These are phyloP conservation scores for Avena sativa DNA, from an alignment of 176 grass and related monocot species.

Conservation along the genomic window DNA sequence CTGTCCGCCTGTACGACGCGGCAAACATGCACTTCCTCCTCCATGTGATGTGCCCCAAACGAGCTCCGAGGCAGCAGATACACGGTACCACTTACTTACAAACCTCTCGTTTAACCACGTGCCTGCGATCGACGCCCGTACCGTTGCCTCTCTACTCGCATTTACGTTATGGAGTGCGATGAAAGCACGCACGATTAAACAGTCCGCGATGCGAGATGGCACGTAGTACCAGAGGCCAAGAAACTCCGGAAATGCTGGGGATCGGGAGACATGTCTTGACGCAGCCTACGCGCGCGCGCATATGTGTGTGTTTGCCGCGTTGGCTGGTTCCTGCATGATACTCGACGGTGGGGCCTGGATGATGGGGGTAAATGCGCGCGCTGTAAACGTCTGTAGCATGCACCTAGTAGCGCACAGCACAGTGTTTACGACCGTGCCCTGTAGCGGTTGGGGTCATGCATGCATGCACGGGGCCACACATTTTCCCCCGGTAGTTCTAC, in stretches of 20 bases:
- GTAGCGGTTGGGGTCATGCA: background rate
- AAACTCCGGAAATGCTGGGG: background rate
- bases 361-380: background rate
- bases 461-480: background rate
- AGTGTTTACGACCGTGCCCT: background rate
- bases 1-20: background rate
- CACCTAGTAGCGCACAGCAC: background rate
- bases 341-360: background rate
- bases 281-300: background rate
- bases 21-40: background rate
- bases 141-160: background rate
- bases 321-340: background rate
- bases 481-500: background rate
- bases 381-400: constrained; percentile 28
- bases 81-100: background rate
- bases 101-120: background rate
- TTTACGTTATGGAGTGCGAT: too few relatives aligned
- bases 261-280: constrained; percentile 11
- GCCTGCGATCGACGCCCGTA: background rate
- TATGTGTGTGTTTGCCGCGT: background rate
- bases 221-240: background rate
- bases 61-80: background rate
- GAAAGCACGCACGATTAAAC: too few relatives aligned
- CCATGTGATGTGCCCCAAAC: constrained; percentile 6
- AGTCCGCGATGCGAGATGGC: too few relatives aligned